Percentiles rank a stretch among this genome's conserved stretches.
Conservation (phyloP, 140 eudicot genomes). For the Oenanthe javanica region DNA sequence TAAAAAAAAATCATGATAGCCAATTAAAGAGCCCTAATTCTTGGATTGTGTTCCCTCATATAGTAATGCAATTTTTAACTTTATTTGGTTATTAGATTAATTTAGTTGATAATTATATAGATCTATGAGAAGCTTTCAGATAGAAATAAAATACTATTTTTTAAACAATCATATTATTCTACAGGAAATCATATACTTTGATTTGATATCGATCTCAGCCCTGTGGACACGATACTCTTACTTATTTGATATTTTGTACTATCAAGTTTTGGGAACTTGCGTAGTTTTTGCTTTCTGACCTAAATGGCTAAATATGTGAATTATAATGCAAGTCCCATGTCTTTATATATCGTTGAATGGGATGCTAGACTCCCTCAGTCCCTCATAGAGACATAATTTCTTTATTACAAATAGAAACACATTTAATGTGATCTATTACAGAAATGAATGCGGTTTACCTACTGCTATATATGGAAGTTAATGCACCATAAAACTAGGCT, state of each 20-base stretch:
- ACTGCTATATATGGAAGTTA: neutral
- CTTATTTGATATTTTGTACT: neutral
- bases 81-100: no score
- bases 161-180: no score
- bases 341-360: neutral
- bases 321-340: neutral
- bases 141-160: no score
- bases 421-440: neutral
- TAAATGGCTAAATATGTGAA: no score
- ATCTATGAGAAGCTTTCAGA: no score
- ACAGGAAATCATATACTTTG: no score
- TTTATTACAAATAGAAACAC: neutral
- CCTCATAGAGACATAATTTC: no score
- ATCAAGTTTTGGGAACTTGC: neutral
- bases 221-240: neutral
- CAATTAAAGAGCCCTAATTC: no score
- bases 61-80: no score
- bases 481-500: neutral
- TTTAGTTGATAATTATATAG: no score
- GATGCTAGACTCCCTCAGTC: neutral
- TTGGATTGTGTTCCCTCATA: no score
- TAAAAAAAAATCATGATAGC: no score
- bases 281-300: neutral
- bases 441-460: neutral
- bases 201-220: neutral